Conservation (phyloP, 1,139 yeast genomes). For the Ashbya aceris region DNA sequence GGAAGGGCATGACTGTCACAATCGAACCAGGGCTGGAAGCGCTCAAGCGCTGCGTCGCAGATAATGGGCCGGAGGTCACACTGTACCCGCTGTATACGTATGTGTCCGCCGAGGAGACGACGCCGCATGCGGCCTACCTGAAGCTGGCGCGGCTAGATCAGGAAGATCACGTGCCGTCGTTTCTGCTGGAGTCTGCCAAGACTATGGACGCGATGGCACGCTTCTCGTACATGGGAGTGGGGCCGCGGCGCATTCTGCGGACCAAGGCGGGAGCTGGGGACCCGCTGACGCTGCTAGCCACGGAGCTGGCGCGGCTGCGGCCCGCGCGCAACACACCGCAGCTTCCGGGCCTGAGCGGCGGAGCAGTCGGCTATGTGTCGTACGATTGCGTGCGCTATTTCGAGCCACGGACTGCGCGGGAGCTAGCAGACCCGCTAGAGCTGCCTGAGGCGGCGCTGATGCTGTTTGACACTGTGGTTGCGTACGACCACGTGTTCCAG, state of each 20-base stretch:
- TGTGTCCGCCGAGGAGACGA: slow-evolving; percentile 65
- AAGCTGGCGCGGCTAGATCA: slow-evolving; percentile 69
- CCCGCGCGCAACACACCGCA: slow-evolving; percentile 70
- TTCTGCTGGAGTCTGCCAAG: slow-evolving; percentile 77
- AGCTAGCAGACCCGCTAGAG: slow-evolving; percentile 64
- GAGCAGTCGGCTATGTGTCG: slow-evolving; percentile 91
- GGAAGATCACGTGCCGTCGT: slow-evolving; percentile 51
- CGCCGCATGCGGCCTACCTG: slow-evolving; percentile 85
- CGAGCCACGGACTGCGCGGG: slow-evolving; percentile 78
- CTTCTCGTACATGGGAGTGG: slow-evolving; percentile 81
- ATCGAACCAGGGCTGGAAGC: slow-evolving; percentile 56
- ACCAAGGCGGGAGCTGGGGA: slow-evolving; percentile 74
- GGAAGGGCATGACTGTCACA: neutral
- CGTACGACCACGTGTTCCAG: slow-evolving; percentile 89
- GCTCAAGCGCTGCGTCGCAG: slow-evolving; percentile 37
- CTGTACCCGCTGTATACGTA: slow-evolving; percentile 74
- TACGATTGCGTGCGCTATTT: slow-evolving; percentile 95
- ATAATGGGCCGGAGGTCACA: slow-evolving; percentile 33
- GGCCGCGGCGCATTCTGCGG: slow-evolving; percentile 69
- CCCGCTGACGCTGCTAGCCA: slow-evolving; percentile 66
- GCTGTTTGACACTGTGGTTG: slow-evolving; percentile 84
- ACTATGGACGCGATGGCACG: slow-evolving; percentile 86
- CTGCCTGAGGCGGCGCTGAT: slow-evolving; percentile 88
- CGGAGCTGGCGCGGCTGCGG: slow-evolving; percentile 53
- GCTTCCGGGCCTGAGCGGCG: slow-evolving; percentile 80